A percentile compares a stretch with the other conserved stretches of the same genome.
Evolutionary conservation across 306 rosid genomes (phyloP).

Genomic region (Vachellia pachyceras): DNA sequence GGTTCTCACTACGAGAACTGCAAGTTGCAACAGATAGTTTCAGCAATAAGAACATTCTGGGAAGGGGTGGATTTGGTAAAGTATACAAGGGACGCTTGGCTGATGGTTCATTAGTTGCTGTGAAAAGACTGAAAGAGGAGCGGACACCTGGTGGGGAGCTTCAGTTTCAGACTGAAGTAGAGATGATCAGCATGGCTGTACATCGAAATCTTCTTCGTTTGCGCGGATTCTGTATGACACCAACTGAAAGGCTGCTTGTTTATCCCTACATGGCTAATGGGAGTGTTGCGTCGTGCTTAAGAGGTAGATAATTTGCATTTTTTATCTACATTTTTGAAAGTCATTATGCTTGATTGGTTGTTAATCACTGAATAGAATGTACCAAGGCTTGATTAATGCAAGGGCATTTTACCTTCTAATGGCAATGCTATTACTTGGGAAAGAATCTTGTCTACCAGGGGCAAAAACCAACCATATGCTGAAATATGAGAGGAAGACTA

Average conservation of each 20-base stretch:
- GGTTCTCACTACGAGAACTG: constrained; percentile 75
- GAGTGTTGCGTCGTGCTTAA: constrained; percentile 80
- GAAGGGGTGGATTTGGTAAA: constrained; percentile 84
- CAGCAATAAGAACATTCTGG: constrained; percentile 82
- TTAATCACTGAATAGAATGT: background rate
- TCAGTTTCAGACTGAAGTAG: constrained; percentile 85
- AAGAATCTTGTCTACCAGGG: background rate
- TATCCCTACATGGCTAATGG: constrained; percentile 87
- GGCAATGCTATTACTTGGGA: too few relatives aligned
- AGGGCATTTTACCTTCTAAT: background rate
- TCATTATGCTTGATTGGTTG: background rate
- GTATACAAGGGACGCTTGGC: constrained; percentile 82
- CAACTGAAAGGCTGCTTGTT: constrained; percentile 81
- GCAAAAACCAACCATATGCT: background rate
- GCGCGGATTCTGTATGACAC: constrained; percentile 86
- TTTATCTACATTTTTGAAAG: background rate
- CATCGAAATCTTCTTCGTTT: constrained; percentile 79
- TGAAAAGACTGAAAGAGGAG: constrained; percentile 79
- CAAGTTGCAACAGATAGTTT: constrained; percentile 82
- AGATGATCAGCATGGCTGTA: constrained; percentile 88
- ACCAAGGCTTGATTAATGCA: background rate
- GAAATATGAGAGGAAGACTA: background rate
- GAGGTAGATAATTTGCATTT: constrained; percentile 57
- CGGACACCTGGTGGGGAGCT: constrained; percentile 89
- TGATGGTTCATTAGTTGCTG: constrained; percentile 80